Conservation (phyloP, 2,329 filamentous ascomycete species). For the Cadophora malorum region DNA sequence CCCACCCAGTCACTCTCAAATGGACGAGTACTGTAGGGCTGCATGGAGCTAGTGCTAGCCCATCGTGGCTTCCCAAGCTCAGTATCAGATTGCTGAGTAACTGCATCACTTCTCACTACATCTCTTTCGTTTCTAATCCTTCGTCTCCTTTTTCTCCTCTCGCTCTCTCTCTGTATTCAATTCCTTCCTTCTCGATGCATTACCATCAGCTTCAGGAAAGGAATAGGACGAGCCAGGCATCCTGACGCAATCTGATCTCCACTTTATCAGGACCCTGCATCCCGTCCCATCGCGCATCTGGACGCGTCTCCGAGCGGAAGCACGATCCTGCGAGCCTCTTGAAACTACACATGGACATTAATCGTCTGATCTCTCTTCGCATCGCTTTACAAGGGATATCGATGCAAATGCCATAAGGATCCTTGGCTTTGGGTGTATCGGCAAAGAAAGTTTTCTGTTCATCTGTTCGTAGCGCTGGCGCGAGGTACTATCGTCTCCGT, state of each 20-base stretch:
- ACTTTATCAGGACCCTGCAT: constrained; percentile 13
- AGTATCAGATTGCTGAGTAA: background rate
- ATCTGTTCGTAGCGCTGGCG: background rate
- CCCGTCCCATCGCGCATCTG: background rate
- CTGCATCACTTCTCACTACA: background rate
- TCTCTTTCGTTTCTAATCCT: background rate
- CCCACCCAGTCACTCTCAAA: background rate
- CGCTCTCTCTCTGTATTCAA: background rate
- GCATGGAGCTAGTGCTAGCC: constrained; percentile 4
- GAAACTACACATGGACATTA: constrained; percentile 2
- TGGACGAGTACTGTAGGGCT: background rate
- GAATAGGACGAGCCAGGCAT: background rate
- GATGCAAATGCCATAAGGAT: background rate
- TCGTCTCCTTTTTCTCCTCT: background rate
- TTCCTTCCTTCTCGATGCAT: background rate
- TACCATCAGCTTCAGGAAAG: background rate
- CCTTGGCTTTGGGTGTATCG: background rate
- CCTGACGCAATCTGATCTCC: constrained; percentile 1
- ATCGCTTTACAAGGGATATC: constrained; percentile 4
- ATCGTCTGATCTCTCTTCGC: constrained; percentile 5
- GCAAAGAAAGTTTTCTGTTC: constrained; percentile 1
- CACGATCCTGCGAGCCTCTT: constrained; percentile 2
- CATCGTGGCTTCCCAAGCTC: background rate
- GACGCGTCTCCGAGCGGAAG: constrained; percentile 1
- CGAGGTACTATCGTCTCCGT: background rate